Evolutionary conservation across 768 basidiomycete genomes (phyloP).

Genomic region (Russula griseocarnosa): DNA sequence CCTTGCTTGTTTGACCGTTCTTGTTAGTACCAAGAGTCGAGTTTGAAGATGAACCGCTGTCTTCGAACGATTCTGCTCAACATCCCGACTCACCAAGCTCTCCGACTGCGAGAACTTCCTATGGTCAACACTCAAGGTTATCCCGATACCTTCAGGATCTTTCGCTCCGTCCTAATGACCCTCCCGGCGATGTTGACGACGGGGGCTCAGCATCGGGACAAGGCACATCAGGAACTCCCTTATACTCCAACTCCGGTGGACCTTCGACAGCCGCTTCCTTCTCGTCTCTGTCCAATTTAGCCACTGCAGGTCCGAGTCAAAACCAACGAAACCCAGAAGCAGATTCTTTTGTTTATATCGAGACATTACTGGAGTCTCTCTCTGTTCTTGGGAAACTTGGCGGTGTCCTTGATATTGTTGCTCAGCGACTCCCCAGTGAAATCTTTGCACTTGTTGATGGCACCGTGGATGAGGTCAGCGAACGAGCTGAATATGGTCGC

Average conservation of each 20-base stretch:
- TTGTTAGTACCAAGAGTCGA: constrained; percentile 60
- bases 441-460: constrained; percentile 79
- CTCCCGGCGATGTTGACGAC: constrained; percentile 62
- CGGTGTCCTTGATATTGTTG: constrained; percentile 72
- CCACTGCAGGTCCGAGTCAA: constrained; percentile 21
- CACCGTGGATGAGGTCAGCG: constrained; percentile 88
- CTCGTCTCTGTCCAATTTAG: constrained; percentile 27
- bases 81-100: constrained; percentile 34
- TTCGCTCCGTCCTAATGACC: constrained; percentile 69
- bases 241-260: constrained; percentile 24
- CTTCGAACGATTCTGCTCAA: constrained; percentile 31
- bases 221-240: constrained; percentile 24
- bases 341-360: constrained; percentile 91
- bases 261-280: constrained; percentile 29
- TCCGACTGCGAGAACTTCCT: constrained; percentile 43
- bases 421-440: constrained; percentile 79
- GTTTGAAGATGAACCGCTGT: constrained; percentile 49
- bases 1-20: constrained; percentile 16
- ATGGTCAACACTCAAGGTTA: constrained; percentile 47
- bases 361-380: constrained; percentile 88
- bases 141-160: constrained; percentile 62
- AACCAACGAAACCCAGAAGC: constrained; percentile 68
- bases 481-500: constrained; percentile 77
- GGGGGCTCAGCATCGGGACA: constrained; percentile 29
- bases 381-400: constrained; percentile 88